Percentiles rank a stretch among this genome's conserved stretches.
Conservation (phyloP, 2,329 filamentous ascomycete genomes). For the Tolypocladium cylindrosporum region DNA sequence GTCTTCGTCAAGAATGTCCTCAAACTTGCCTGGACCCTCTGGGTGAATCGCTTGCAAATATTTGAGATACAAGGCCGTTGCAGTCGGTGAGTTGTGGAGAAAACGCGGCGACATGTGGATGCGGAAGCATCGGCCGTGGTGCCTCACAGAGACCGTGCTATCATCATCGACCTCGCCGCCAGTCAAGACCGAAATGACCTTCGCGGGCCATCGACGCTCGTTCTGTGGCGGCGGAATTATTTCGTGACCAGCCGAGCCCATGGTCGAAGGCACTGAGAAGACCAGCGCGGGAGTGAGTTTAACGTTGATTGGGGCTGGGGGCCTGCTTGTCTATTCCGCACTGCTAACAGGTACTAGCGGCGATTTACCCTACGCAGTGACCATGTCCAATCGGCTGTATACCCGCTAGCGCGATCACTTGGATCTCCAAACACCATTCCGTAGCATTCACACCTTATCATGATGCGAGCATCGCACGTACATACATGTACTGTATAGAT, state of each 20-base stretch:
- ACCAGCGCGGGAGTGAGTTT: too few species aligned
- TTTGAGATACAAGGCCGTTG: neutral
- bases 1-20: neutral
- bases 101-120: neutral
- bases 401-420: too few species aligned
- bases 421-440: too few species aligned
- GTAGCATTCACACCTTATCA: too few species aligned
- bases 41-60: neutral
- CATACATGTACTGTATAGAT: too few species aligned
- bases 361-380: too few species aligned
- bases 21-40: neutral
- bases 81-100: neutral
- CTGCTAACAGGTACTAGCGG: too few species aligned
- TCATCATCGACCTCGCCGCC: neutral
- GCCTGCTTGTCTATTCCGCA: too few species aligned
- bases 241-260: neutral
- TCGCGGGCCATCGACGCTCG: neutral
- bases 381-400: too few species aligned
- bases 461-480: too few species aligned
- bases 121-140: neutral
- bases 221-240: neutral
- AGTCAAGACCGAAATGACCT: neutral
- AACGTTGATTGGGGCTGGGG: too few species aligned
- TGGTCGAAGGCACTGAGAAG: neutral
- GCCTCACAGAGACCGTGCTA: neutral